phyloP scores from a whole-genome alignment of 75 land plant species.

The Gnetum montanum region DNA sequence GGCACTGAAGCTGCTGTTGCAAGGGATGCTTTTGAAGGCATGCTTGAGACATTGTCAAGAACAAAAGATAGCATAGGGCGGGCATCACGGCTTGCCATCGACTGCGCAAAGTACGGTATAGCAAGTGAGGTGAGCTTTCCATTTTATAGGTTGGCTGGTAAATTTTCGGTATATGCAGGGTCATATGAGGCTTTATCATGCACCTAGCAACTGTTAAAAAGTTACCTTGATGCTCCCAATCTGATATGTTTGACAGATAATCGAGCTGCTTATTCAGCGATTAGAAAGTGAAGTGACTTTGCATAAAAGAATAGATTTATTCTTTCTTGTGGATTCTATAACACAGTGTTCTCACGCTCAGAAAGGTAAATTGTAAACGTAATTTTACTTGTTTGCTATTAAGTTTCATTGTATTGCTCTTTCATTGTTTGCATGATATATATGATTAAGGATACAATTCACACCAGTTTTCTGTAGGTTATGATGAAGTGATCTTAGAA shows the following conservation, averaged over 20 bases:
- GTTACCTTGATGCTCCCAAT: no score
- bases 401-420: no score
- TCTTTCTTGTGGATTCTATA: constrained; percentile 98
- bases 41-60: constrained; percentile 96
- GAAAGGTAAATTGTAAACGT: constrained; percentile 41
- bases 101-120: constrained; percentile 95
- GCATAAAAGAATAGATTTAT: constrained; percentile 80
- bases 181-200: no score
- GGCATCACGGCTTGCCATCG: constrained; percentile 93
- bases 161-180: no score
- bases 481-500: no score
- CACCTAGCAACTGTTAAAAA: no score
- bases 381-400: background rate
- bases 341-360: constrained; percentile 80
- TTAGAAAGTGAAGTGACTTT: constrained; percentile 83
- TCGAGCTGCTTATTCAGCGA: constrained; percentile 71
- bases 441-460: no score
- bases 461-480: no score
- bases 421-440: no score
- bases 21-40: constrained; percentile 94
- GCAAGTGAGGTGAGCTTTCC: constrained; percentile 62
- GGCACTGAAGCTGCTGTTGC: constrained; percentile 94
- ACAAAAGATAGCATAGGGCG: constrained; percentile 96
- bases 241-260: constrained; percentile 41
- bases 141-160: background rate